Base-by-base conservation (phyloP, 2,329 filamentous ascomycete genomes). In the Metarhizium robertsii region DNA sequence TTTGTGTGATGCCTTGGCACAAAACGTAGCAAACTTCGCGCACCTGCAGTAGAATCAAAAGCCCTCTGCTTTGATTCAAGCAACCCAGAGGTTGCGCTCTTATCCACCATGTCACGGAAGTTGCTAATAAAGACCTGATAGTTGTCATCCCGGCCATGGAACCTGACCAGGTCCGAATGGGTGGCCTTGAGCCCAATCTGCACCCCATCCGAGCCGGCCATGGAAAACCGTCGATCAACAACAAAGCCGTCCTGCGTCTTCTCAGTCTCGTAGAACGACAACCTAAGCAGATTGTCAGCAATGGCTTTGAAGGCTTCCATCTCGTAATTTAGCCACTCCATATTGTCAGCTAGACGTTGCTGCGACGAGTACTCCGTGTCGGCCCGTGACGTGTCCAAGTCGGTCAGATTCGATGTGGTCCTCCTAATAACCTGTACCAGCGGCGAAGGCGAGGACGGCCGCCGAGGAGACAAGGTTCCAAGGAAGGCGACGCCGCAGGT, bases 401-500 rank as follows among this genome's bases (percentile, higher is more conserved):
- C 59, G 16, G 47, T 42, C n/a, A 60, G 50, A 2, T 56, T 59
- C 10, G 60, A 62, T 5, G 62, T 63, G 3, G 62, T 65, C 14
- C 63, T 61, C 4, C 62, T 58, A 32, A 65, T 63, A 25, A 64
- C 64, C 49, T 62, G 53, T 6, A 61, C 64, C 11, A 65, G 58
- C 13, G 62, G 61, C 38, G 62, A 60, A 3, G 63, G 62, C 20
- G 64, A 64, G 8, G 60, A 60, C 7, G 60, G 60, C 20, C 59
- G 51, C 1, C 61, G 61, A 3, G 61, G 60, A 4, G 64, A 61
- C 5, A 63, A 52, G 7, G 64, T 66, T 6, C 64, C 65, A 18
- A 67, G 58, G 51, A 66, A 67, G 32, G 61, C 58, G 1, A 65
- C 62, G n/a, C 64, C 64, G 29, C 63, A 63, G 16, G 64, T 64